phyloP scores from a whole-genome alignment of 371 early-diverging fungal genomes.

The Batkoa obscura region DNA sequence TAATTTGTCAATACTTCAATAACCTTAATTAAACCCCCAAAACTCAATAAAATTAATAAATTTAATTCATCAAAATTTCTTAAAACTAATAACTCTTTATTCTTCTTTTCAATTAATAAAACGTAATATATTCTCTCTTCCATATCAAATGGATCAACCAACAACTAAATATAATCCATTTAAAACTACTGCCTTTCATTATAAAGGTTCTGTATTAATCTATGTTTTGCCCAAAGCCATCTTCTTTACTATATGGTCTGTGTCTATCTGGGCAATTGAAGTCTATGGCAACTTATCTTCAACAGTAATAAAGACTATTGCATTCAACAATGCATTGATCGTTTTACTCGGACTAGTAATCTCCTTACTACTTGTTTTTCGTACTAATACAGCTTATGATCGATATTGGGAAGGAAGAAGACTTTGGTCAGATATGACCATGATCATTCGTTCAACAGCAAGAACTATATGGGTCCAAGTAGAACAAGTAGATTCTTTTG shows the following conservation, averaged over 20 bases:
- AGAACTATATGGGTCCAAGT: conserved; percentile 44
- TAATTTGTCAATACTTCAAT: no score
- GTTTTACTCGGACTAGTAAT: conserved; percentile 32
- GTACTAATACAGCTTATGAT: conserved; percentile 63
- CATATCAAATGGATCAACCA: no score
- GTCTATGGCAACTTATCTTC: background rate
- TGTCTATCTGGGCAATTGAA: background rate
- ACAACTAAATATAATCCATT: background rate
- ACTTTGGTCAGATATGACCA: conserved; percentile 34
- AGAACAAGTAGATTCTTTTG: conserved; percentile 27
- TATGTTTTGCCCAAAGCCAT: conserved; percentile 3
- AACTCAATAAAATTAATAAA: no score
- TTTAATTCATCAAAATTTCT: no score
- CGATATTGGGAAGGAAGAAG: conserved; percentile 57
- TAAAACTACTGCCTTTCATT: background rate
- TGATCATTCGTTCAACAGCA: conserved; percentile 32
- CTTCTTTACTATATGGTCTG: background rate
- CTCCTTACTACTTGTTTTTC: conserved; percentile 47
- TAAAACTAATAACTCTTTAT: no score
- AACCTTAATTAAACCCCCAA: no score
- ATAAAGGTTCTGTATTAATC: background rate
- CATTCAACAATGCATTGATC: background rate
- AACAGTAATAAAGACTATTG: background rate
- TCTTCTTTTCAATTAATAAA: no score
- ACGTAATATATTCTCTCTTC: no score